A percentile compares a stretch with the other conserved stretches of the same genome.
Evolutionary conservation across 2,329 filamentous ascomycete genomes (phyloP).

Genomic region (Epichloe sylvatica): DNA sequence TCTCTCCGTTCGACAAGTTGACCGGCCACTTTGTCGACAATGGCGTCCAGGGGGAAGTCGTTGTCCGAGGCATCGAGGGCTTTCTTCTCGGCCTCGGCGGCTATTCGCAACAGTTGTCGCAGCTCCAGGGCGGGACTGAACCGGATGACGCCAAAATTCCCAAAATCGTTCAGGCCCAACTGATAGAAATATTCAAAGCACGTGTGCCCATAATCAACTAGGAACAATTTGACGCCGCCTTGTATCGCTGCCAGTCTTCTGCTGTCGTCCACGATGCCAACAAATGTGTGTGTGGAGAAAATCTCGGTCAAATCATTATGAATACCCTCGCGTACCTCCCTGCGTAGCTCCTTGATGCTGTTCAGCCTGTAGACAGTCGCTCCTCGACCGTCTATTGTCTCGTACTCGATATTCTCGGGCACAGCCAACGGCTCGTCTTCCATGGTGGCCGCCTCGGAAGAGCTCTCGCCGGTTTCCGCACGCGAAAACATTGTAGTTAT

Average conservation of each 20-base stretch:
- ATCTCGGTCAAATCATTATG: constrained; percentile 79
- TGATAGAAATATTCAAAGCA: constrained; percentile 93
- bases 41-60: constrained; percentile 51
- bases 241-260: constrained; percentile 87
- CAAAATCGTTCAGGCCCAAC: constrained; percentile 84
- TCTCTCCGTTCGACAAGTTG: constrained; percentile 64
- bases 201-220: constrained; percentile 82
- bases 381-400: constrained; percentile 50
- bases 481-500: constrained; percentile 84
- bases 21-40: constrained; percentile 49
- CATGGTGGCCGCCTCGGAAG: not conserved
- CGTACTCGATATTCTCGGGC: constrained; percentile 51
- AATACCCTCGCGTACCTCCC: constrained; percentile 65
- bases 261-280: constrained; percentile 79
- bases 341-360: constrained; percentile 75
- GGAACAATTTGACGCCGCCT: constrained; percentile 77
- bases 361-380: constrained; percentile 57
- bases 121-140: constrained; percentile 66
- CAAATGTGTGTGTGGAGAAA: constrained; percentile 78
- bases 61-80: constrained; percentile 26
- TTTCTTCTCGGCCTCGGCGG: constrained; percentile 54
- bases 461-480: constrained; percentile 25
- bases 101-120: constrained; percentile 55
- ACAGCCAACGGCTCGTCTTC: constrained; percentile 22
- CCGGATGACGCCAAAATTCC: constrained; percentile 76